A percentile compares a stretch with the other conserved stretches of the same genome.
Evolutionary conservation across 2,329 filamentous ascomycete genomes (phyloP).

Genomic region (Proliferodiscus dingleyae): DNA sequence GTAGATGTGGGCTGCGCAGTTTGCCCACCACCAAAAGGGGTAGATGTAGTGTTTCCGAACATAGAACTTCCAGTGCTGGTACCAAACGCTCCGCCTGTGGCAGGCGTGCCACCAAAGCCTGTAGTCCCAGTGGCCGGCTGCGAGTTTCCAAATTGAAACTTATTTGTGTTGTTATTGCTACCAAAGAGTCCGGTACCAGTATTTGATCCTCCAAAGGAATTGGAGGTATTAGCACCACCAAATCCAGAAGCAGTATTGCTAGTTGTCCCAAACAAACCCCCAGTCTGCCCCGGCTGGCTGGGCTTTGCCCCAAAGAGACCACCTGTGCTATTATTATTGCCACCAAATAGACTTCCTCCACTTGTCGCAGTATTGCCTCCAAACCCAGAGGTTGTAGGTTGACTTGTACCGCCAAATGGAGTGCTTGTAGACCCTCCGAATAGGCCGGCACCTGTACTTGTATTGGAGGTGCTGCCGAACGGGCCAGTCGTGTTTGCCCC

Average conservation of each 20-base stretch:
- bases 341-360: conserved; percentile 38
- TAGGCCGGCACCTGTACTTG: conserved; percentile 32
- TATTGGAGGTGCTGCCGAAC: conserved; percentile 24
- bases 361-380: conserved; percentile 35
- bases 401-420: conserved; percentile 42
- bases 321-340: conserved; percentile 32
- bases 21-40: conserved; percentile 36
- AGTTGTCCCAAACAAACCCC: conserved; percentile 34
- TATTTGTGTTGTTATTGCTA: conserved; percentile 29
- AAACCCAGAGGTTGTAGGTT: conserved; percentile 43
- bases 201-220: no score
- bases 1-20: conserved; percentile 27
- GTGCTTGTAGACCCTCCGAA: conserved; percentile 38
- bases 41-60: conserved; percentile 32
- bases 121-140: conserved; percentile 2
- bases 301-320: conserved; percentile 36
- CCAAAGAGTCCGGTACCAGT: conserved; percentile 16
- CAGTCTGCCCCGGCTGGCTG: conserved; percentile 19
- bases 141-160: conserved; percentile 17
- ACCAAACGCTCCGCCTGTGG: conserved; percentile 9
- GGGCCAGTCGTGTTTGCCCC: conserved; percentile 19
- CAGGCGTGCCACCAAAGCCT: conserved; percentile 15
- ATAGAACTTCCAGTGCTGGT: conserved; percentile 28
- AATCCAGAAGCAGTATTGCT: conserved; percentile 16
- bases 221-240: conserved; percentile 26